phyloP scores from a whole-genome alignment of 371 early-diverging fungal genomes.

The Quaeritorhiza haematococci region DNA sequence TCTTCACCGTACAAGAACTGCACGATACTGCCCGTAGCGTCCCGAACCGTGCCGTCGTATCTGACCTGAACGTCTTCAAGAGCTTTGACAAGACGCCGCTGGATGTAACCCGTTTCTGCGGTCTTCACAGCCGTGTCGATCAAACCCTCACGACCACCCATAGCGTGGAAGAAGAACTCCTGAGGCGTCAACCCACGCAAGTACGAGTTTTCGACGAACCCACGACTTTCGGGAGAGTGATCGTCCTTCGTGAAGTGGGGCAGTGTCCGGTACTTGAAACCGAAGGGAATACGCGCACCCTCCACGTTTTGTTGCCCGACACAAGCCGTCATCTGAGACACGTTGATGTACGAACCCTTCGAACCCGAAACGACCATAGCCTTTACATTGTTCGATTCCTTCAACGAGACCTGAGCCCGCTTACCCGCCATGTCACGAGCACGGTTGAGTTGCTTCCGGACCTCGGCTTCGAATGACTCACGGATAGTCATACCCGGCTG shows the following conservation, averaged over 20 bases:
- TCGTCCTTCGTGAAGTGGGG: conserved; percentile 99
- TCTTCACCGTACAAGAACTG: conserved; percentile 99
- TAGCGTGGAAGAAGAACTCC: conserved; percentile 99
- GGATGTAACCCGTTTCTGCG: conserved; percentile 99
- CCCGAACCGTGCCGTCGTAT: conserved; percentile 97
- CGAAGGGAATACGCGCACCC: conserved; percentile 98
- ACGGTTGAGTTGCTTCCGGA: conserved; percentile 88
- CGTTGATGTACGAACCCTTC: conserved; percentile 98
- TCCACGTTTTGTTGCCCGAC: conserved; percentile 99
- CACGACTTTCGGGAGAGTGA: conserved; percentile 93
- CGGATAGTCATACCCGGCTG: conserved; percentile 97
- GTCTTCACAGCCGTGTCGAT: conserved; percentile 99
- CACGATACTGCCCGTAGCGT: conserved; percentile 86
- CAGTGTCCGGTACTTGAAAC: conserved; percentile 92
- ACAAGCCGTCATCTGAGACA: conserved; percentile 99
- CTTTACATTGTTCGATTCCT: conserved; percentile 94
- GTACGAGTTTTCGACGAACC: conserved; percentile 99
- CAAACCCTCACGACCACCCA: conserved; percentile 99
- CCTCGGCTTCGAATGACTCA: conserved; percentile 93
- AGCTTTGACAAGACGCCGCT: conserved; percentile 98
- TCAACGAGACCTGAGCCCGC: conserved; percentile 81
- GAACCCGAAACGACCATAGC: conserved; percentile 99
- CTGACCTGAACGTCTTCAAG: conserved; percentile 97
- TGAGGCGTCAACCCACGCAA: conserved; percentile 95
- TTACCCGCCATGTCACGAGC: conserved; percentile 97